These are phyloP conservation scores for Aspergillus ellipticus DNA, from an alignment of 495 filamentous ascomycete species.

Conservation along the genomic window DNA sequence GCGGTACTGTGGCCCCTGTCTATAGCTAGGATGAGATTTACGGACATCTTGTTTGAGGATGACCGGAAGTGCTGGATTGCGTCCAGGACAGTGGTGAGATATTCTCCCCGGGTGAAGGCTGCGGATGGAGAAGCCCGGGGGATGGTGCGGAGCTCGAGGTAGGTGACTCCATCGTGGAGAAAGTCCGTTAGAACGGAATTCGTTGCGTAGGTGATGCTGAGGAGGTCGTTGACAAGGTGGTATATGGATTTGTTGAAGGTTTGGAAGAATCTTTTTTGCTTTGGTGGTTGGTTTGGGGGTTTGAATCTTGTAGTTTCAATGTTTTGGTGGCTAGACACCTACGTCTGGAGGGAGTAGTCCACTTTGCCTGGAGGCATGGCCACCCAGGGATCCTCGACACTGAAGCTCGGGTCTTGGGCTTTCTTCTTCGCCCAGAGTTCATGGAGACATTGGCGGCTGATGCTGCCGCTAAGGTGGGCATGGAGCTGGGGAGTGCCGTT, in stretches of 20 bases:
- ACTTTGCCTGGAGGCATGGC: conserved; percentile 66
- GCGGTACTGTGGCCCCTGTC: conserved; percentile 60
- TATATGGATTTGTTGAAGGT: conserved; percentile 79
- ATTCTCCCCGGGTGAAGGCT: conserved; percentile 55
- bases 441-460: conserved; percentile 70
- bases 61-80: conserved; percentile 49
- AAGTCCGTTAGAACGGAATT: conserved; percentile 68
- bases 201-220: conserved; percentile 59
- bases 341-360: conserved; percentile 69
- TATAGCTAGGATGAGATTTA: conserved; percentile 69
- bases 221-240: conserved; percentile 57
- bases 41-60: conserved; percentile 36
- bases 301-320: background rate
- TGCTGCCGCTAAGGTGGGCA: conserved; percentile 79
- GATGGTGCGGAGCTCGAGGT: conserved; percentile 80
- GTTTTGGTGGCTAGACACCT: conserved; percentile 23
- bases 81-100: conserved; percentile 61
- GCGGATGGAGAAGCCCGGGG: conserved; percentile 56
- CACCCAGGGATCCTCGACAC: conserved; percentile 62
- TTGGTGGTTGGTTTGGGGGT: conserved; percentile 2
- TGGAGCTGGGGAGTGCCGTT: conserved; percentile 55
- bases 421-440: conserved; percentile 67
- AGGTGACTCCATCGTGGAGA: conserved; percentile 65
- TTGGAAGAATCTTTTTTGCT: conserved; percentile 62
- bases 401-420: conserved; percentile 38